Percentiles rank a stretch among this genome's conserved stretches.
These are phyloP conservation scores for Cruciata laevipes DNA, from an alignment of 257 asterid species.

Conservation along the genomic window DNA sequence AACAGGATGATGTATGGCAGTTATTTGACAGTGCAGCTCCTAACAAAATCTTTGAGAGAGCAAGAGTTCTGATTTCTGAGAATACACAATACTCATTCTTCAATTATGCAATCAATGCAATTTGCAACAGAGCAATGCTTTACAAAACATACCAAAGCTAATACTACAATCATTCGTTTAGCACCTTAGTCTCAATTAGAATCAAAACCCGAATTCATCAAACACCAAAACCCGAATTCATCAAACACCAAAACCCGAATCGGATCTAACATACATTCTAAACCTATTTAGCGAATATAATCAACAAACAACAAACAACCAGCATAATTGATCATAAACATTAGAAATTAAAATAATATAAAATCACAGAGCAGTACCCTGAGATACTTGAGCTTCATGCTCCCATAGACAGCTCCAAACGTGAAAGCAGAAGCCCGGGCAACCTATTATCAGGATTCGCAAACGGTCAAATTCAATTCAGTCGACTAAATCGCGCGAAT, in stretches of 20 bases:
- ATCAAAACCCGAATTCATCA: not conserved
- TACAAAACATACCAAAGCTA: not conserved
- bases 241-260: not conserved
- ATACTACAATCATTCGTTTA: not conserved
- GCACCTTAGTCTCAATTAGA: not conserved
- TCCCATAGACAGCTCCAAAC: slow-evolving; percentile 36
- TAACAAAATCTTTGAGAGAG: too few species aligned
- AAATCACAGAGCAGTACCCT: slow-evolving; percentile 21
- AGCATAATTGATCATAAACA: not conserved
- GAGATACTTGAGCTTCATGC: slow-evolving; percentile 40
- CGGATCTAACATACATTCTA: not conserved
- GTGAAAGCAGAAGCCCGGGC: slow-evolving; percentile 43
- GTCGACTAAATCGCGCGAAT: not conserved
- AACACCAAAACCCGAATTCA: too few species aligned
- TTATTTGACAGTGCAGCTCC: not conserved
- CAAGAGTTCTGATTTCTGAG: not conserved
- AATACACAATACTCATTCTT: not conserved
- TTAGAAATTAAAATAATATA: not conserved
- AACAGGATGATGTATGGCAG: not conserved
- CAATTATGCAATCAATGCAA: not conserved
- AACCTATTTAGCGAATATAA: not conserved
- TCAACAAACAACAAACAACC: not conserved
- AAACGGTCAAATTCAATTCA: not conserved
- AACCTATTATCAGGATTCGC: slow-evolving; percentile 23
- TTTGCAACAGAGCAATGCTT: too few species aligned